These are phyloP conservation scores for Cucumis sativus DNA, from an alignment of 306 rosid species.

Conservation along the genomic window Cucumber_9930_V3 NC_026661.2:658001-658500, in stretches of 20 bases:
- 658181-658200: not conserved
- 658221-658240: not conserved
- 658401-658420: not conserved
- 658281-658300: not conserved
- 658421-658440: not conserved
- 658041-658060: not conserved
- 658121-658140: not conserved
- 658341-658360: not conserved
- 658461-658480: not conserved
- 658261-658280: not conserved
- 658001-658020: not conserved
- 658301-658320: conserved; percentile 3
- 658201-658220: not conserved
- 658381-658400: not conserved
- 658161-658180: not conserved
- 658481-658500: not conserved
- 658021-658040: not conserved
- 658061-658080: not conserved
- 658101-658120: not conserved
- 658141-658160: not conserved
- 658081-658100: not conserved
- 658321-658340: not conserved
- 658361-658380: not conserved
- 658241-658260: not conserved
- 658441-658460: not conserved